Conservation (phyloP, 169 alveolate species). For the Plasmodium vivax region DNA sequence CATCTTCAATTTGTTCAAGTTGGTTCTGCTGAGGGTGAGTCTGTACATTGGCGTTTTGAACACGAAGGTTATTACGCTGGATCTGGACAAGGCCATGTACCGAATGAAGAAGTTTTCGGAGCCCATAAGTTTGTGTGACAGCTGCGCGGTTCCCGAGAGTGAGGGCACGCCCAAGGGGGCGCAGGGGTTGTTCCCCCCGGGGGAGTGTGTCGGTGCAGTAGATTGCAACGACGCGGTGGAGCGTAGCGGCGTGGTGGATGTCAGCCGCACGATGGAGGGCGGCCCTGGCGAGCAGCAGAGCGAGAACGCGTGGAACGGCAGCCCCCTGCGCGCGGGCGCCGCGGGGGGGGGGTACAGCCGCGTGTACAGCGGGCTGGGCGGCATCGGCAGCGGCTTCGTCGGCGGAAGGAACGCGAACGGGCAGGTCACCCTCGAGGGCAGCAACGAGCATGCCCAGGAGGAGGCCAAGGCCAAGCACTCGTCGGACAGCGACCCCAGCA, state of each 20-base stretch:
- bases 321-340: neutral
- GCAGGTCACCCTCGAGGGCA: neutral
- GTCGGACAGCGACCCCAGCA: slow-evolving; percentile 41
- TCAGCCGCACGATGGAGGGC: neutral
- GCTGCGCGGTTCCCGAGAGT: neutral
- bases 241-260: too few relatives aligned
- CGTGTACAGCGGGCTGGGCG: neutral
- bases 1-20: slow-evolving; percentile 60
- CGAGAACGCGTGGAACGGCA: neutral
- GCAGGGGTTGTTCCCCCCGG: neutral
- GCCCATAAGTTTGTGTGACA: slow-evolving; percentile 51
- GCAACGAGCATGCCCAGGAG: neutral
- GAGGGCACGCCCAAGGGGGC: neutral
- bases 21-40: slow-evolving; percentile 58
- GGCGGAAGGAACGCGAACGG: neutral
- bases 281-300: neutral
- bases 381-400: neutral
- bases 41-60: slow-evolving; percentile 21
- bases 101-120: slow-evolving; percentile 70
- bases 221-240: too few relatives aligned
- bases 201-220: neutral
- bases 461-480: neutral
- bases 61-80: slow-evolving; percentile 44
- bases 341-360: neutral
- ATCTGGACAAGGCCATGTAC: slow-evolving; percentile 66